Evolutionary conservation across 495 filamentous ascomycete genomes (phyloP).

Genomic region (Tetracladium setigerum): DNA sequence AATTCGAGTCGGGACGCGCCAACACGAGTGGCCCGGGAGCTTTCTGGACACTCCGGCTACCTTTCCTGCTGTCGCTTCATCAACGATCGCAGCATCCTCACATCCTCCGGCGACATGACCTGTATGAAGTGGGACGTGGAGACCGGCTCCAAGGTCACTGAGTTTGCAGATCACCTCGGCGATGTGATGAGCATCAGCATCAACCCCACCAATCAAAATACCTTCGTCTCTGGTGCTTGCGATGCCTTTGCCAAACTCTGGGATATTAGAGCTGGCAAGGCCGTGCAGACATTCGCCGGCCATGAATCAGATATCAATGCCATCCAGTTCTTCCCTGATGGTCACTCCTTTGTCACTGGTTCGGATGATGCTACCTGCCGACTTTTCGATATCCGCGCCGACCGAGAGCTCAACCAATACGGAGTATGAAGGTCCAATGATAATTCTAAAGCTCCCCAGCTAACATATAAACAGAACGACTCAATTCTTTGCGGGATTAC

Average conservation of each 20-base stretch:
- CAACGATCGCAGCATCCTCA: slow-evolving; percentile 95
- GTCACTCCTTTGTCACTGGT: slow-evolving; percentile 96
- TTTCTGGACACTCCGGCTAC: slow-evolving; percentile 96
- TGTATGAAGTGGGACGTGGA: slow-evolving; percentile 99
- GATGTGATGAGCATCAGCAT: slow-evolving; percentile 99
- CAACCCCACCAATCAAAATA: slow-evolving; percentile 97
- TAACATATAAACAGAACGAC: slow-evolving; percentile 61
- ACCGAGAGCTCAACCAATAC: slow-evolving; percentile 93
- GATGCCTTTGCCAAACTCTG: slow-evolving; percentile 98
- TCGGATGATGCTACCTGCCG: slow-evolving; percentile 98
- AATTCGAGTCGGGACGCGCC: slow-evolving; percentile 89
- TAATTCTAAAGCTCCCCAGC: neutral
- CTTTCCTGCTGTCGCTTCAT: slow-evolving; percentile 98
- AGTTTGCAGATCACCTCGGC: slow-evolving; percentile 96
- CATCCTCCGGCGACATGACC: slow-evolving; percentile 98
- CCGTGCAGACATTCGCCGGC: slow-evolving; percentile 95
- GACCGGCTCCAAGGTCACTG: slow-evolving; percentile 91
- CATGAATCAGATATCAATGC: slow-evolving; percentile 99
- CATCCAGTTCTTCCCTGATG: slow-evolving; percentile 98
- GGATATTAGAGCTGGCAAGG: slow-evolving; percentile 98
- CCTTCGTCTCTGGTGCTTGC: slow-evolving; percentile 96
- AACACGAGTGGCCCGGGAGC: slow-evolving; percentile 89
- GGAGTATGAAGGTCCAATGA: slow-evolving; percentile 53
- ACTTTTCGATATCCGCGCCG: slow-evolving; percentile 94
- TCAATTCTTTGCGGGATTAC: slow-evolving; percentile 97